phyloP scores from a whole-genome alignment of 768 basidiomycete species.

The Lentinula raphanica region DNA sequence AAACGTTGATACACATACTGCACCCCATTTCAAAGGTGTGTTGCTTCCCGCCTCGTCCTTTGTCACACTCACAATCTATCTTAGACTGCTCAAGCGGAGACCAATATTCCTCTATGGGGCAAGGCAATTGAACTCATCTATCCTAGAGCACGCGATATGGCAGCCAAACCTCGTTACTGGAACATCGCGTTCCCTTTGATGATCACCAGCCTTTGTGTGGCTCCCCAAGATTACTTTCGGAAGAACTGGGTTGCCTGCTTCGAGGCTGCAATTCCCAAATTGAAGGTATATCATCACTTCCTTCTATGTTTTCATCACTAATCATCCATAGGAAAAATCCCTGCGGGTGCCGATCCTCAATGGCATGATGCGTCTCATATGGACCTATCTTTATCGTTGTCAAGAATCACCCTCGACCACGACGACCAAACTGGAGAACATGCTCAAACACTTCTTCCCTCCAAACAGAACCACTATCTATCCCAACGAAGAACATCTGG shows the following conservation, averaged over 20 bases:
- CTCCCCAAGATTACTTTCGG: constrained; percentile 79
- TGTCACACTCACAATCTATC: constrained; percentile 4
- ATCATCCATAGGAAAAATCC: constrained; percentile 62
- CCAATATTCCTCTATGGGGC: constrained; percentile 92
- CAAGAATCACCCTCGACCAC: constrained; percentile 78
- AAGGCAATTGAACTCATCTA: constrained; percentile 84
- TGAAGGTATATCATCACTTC: constrained; percentile 56
- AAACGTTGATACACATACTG: constrained; percentile 67
- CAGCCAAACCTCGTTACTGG: constrained; percentile 89
- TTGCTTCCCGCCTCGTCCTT: neutral
- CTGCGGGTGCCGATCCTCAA: constrained; percentile 70
- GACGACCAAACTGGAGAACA: constrained; percentile 69
- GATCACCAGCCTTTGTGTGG: constrained; percentile 80
- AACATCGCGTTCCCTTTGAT: constrained; percentile 78
- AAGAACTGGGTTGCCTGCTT: constrained; percentile 76
- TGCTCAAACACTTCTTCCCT: constrained; percentile 79
- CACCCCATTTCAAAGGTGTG: constrained; percentile 85
- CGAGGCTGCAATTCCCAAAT: constrained; percentile 64
- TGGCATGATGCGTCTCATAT: constrained; percentile 75
- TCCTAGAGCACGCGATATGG: constrained; percentile 79
- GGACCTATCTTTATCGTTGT: constrained; percentile 95
- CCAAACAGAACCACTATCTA: constrained; percentile 53
- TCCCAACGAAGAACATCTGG: constrained; percentile 70
- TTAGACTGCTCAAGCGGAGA: constrained; percentile 91
- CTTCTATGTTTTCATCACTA: constrained; percentile 4